These are phyloP conservation scores for Fistulina hepatica DNA, from an alignment of 1,284 basidiomycete genomes.

Conservation along the genomic window DNA sequence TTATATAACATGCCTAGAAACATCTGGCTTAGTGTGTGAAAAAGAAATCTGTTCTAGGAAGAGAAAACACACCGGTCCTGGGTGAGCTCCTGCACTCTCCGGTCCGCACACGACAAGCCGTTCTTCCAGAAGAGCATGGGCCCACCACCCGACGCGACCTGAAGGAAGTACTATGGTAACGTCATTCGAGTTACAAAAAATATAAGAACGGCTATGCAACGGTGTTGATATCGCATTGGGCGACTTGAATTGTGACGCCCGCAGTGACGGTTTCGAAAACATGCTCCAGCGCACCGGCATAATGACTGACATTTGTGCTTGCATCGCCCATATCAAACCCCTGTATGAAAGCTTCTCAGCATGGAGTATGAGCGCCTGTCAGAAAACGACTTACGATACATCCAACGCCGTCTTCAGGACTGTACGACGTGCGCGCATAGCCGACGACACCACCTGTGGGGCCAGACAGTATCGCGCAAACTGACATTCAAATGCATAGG, in stretches of 20 bases:
- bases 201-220: too few relatives aligned
- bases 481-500: too few relatives aligned
- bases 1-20: too few relatives aligned
- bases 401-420: constrained; percentile 70
- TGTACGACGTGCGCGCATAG: constrained; percentile 77
- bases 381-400: constrained; percentile 48
- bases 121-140: constrained; percentile 74
- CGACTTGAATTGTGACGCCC: constrained; percentile 80
- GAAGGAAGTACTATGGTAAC: too few relatives aligned
- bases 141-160: constrained; percentile 81
- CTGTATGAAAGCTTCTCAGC: constrained; percentile 1
- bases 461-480: constrained; percentile 78
- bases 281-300: constrained; percentile 75
- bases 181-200: too few relatives aligned
- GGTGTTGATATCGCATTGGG: constrained; percentile 85
- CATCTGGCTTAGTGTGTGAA: too few relatives aligned
- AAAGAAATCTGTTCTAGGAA: too few relatives aligned
- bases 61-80: constrained; percentile 77
- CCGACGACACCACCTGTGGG: constrained; percentile 87
- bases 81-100: constrained; percentile 76
- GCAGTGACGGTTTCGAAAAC: constrained; percentile 90
- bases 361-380: not conserved
- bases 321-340: constrained; percentile 81
- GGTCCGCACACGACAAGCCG: constrained; percentile 79
- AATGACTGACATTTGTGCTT: constrained; percentile 83